Conservation (phyloP, 2,329 filamentous ascomycete genomes). For the Exophiala xenobiotica region DNA sequence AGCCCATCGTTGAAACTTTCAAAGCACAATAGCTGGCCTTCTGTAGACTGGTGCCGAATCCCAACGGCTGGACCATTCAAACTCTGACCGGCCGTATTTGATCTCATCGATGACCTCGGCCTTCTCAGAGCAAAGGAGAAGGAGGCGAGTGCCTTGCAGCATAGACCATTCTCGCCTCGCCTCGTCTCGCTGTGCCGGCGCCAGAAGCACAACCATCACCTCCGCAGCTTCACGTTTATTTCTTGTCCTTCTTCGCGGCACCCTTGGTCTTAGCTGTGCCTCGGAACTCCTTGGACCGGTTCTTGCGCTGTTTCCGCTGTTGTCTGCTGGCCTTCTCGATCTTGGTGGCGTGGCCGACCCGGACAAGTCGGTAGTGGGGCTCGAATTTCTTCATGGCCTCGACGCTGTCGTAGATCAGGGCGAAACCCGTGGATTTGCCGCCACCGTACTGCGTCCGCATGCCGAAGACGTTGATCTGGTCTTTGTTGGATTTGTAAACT, state of each 20-base stretch:
- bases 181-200: too few species aligned
- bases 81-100: too few species aligned
- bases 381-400: constrained; percentile 99
- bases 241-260: constrained; percentile 82
- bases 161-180: too few species aligned
- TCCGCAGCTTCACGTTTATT: constrained; percentile 53
- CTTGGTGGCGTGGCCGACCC: constrained; percentile 89
- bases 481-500: constrained; percentile 98
- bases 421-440: constrained; percentile 99
- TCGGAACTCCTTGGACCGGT: constrained; percentile 97
- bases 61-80: too few species aligned
- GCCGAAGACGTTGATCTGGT: constrained; percentile 96
- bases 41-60: not conserved
- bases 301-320: constrained; percentile 99
- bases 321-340: constrained; percentile 97
- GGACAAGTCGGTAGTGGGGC: constrained; percentile 94
- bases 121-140: too few species aligned
- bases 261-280: constrained; percentile 99
- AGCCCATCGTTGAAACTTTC: constrained; percentile 4
- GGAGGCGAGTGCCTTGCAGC: too few species aligned
- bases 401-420: constrained; percentile 94
- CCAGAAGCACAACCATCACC: constrained; percentile 21
- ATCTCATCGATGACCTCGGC: too few species aligned
- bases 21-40: constrained; percentile 2
- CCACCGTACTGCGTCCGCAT: constrained; percentile 99